phyloP scores from a whole-genome alignment of 2,329 filamentous ascomycete species.

The Epichloe brachyelytri region DNA sequence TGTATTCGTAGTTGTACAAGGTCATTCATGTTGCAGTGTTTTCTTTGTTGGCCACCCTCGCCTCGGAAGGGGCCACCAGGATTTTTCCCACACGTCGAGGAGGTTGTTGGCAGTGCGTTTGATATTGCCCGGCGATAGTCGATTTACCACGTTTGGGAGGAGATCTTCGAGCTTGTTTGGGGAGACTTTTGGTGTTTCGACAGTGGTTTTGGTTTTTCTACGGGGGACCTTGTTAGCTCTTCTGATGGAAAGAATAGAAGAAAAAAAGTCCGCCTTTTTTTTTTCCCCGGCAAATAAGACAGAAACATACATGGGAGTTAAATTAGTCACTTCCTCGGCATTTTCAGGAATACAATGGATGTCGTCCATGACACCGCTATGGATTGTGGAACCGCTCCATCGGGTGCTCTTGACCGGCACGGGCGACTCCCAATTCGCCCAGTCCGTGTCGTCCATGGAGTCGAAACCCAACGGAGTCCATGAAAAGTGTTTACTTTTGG shows the following conservation, averaged over 20 bases:
- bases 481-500: conserved; percentile 41
- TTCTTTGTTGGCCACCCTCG: conserved; percentile 17
- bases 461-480: conserved; percentile 47
- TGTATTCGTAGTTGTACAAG: conserved; percentile 6
- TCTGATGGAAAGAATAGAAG: background rate
- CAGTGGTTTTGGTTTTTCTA: conserved; percentile 21
- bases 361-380: conserved; percentile 27
- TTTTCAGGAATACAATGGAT: conserved; percentile 34
- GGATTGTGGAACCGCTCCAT: conserved; percentile 51
- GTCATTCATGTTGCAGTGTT: conserved; percentile 11
- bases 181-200: conserved; percentile 21
- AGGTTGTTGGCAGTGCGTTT: conserved; percentile 73
- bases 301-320: conserved; percentile 12
- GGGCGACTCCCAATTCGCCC: conserved; percentile 51
- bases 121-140: conserved; percentile 61
- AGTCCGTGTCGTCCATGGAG: conserved; percentile 47
- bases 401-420: conserved; percentile 42
- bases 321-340: conserved; percentile 30
- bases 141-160: conserved; percentile 58
- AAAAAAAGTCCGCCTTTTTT: background rate
- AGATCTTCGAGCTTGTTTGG: conserved; percentile 38
- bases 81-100: conserved; percentile 84
- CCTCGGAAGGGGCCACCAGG: conserved; percentile 16
- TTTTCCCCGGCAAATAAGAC: no score
- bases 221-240: background rate